These are phyloP conservation scores for Oryza brachyantha DNA, from an alignment of 176 grass and related monocot species.

Conservation along the genomic window DNA sequence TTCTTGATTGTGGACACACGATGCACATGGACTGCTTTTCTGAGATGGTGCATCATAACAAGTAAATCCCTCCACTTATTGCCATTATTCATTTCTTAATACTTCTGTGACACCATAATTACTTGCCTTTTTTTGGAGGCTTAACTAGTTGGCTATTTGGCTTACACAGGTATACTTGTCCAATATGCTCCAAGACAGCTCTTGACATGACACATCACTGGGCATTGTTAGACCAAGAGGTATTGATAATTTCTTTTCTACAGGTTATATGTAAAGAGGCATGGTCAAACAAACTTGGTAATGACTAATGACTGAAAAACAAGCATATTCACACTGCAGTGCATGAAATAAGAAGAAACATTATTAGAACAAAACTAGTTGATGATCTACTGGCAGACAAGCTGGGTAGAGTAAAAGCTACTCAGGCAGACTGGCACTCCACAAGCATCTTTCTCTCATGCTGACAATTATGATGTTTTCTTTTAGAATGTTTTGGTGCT, in stretches of 20 bases:
- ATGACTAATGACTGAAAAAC: background rate
- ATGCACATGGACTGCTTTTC: conserved; percentile 78
- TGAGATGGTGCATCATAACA: conserved; percentile 72
- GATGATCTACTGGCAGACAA: background rate
- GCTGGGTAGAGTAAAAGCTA: background rate
- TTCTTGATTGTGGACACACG: conserved; percentile 91
- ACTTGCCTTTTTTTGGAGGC: conserved; percentile 19
- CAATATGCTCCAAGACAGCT: conserved; percentile 86
- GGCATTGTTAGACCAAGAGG: conserved; percentile 85
- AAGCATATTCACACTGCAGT: background rate
- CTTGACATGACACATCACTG: conserved; percentile 53
- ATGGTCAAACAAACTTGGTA: background rate
- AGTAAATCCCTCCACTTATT: conserved; percentile 45
- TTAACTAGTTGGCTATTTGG: conserved; percentile 38
- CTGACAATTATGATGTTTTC: background rate
- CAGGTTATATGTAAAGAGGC: background rate
- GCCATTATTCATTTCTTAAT: background rate
- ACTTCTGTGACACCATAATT: conserved; percentile 29
- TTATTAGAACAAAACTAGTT: background rate
- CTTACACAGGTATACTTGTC: conserved; percentile 76
- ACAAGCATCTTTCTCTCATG: background rate
- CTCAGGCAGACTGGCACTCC: background rate
- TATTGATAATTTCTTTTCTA: conserved; percentile 33
- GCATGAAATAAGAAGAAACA: background rate
- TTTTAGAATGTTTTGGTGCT: background rate